Evolutionary conservation across 495 filamentous ascomycete species (phyloP).

Genomic region (Annulohypoxylon moriforme): DNA sequence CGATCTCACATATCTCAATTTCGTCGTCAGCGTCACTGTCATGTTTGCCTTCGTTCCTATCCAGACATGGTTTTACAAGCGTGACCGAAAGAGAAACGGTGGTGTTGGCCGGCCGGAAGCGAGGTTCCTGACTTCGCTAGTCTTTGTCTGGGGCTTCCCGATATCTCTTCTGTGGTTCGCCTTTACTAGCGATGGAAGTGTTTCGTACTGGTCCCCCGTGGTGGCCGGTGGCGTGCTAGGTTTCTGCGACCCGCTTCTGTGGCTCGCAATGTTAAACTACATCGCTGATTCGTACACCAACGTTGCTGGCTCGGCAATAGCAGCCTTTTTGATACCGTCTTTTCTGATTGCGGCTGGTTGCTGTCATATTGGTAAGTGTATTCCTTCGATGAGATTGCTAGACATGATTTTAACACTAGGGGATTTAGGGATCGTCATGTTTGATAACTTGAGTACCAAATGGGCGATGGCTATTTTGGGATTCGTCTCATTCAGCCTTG

Average conservation of each 20-base stretch:
- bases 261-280: conserved; percentile 55
- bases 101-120: conserved; percentile 51
- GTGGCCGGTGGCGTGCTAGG: conserved; percentile 51
- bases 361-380: conserved; percentile 47
- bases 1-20: conserved; percentile 55
- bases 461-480: conserved; percentile 55
- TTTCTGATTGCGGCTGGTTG: conserved; percentile 53
- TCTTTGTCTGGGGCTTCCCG: conserved; percentile 54
- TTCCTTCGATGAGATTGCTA: neutral
- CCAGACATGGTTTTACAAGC: conserved; percentile 52
- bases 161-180: conserved; percentile 54
- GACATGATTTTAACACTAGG: conserved; percentile 12
- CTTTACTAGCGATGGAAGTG: conserved; percentile 52
- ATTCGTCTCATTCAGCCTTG: conserved; percentile 52
- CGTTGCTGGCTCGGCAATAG: conserved; percentile 52
- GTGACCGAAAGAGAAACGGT: conserved; percentile 46
- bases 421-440: conserved; percentile 51
- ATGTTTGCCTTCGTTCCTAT: conserved; percentile 55
- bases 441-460: conserved; percentile 49
- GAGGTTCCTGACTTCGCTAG: conserved; percentile 51
- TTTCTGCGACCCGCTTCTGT: conserved; percentile 53
- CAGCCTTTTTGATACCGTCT: conserved; percentile 54
- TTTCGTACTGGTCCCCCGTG: conserved; percentile 52
- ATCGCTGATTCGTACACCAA: conserved; percentile 56
- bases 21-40: conserved; percentile 50